A percentile compares a stretch with the other conserved stretches of the same genome.
Conservation (phyloP, 1,284 basidiomycete genomes). For the Athelia sp. region DNA sequence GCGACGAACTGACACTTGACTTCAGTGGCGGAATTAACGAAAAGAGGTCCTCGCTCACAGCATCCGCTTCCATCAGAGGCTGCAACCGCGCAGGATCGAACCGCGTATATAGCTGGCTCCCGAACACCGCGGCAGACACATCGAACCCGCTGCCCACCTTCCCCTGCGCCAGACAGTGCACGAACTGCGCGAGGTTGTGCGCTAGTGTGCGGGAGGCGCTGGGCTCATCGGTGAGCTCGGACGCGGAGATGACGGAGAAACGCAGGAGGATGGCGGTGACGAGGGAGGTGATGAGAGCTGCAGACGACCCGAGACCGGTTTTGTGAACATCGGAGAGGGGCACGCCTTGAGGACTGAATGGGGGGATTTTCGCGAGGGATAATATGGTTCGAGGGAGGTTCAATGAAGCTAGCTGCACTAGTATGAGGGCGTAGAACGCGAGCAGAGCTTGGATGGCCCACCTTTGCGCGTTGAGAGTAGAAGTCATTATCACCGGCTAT, state of each 20-base stretch:
- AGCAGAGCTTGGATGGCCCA: conserved; percentile 24
- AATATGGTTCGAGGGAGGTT: conserved; percentile 54
- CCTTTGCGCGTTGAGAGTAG: conserved; percentile 90
- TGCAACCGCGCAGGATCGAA: conserved; percentile 76
- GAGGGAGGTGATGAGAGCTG: conserved; percentile 94
- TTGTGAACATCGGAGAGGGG: conserved; percentile 85
- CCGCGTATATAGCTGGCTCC: conserved; percentile 89
- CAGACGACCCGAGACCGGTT: conserved; percentile 95
- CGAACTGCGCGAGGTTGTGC: conserved; percentile 94
- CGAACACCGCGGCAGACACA: conserved; percentile 90
- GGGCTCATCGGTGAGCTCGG: conserved; percentile 37
- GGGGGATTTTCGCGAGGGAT: conserved; percentile 62
- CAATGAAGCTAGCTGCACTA: conserved; percentile 51
- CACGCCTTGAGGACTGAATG: conserved; percentile 74
- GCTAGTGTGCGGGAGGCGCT: conserved; percentile 56
- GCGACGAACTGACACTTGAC: too few relatives aligned
- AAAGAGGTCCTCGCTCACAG: too few relatives aligned
- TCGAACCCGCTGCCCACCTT: conserved; percentile 99
- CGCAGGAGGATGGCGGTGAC: conserved; percentile 84
- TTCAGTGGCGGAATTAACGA: too few relatives aligned
- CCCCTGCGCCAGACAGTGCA: conserved; percentile 96
- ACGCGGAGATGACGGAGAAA: conserved; percentile 56
- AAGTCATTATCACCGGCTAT: conserved; percentile 97
- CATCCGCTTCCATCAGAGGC: conserved; percentile 60
- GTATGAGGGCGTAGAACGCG: not conserved